Evolutionary conservation across 2,329 filamentous ascomycete genomes (phyloP).

Genomic region (Sodiomyces alkalinus): DNA sequence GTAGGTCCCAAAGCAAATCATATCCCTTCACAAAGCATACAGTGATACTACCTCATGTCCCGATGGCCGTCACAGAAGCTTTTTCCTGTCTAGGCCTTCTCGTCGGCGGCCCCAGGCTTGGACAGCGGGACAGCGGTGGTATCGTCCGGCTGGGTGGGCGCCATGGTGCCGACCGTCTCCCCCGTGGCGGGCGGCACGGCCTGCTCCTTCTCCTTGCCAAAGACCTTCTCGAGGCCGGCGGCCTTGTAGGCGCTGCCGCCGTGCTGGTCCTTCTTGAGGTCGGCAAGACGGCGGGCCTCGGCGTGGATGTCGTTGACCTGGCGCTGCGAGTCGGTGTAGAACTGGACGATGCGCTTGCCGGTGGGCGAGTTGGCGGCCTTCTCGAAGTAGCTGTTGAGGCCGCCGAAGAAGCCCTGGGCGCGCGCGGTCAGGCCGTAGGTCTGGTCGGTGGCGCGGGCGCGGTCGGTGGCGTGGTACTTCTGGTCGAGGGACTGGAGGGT

Average conservation of each 20-base stretch:
- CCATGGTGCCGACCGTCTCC: conserved; percentile 16
- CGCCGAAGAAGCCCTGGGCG: conserved; percentile 47
- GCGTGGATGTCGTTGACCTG: conserved; percentile 89
- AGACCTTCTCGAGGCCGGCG: conserved; percentile 39
- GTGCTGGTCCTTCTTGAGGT: conserved; percentile 61
- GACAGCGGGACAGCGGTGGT: conserved; percentile 7
- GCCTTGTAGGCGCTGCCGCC: conserved; percentile 45
- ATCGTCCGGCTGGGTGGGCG: conserved; percentile 6
- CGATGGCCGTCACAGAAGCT: too few species aligned
- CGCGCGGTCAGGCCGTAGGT: conserved; percentile 69
- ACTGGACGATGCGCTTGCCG: conserved; percentile 72
- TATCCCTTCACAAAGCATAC: neutral
- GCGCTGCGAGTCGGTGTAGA: conserved; percentile 73
- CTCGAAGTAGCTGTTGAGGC: conserved; percentile 82
- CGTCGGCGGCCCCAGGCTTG: conserved; percentile 10
- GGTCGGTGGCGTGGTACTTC: conserved; percentile 79
- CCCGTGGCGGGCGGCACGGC: conserved; percentile 41
- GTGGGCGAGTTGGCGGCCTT: conserved; percentile 79
- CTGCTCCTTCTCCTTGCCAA: conserved; percentile 35
- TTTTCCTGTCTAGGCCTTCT: conserved; percentile 11
- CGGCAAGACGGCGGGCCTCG: conserved; percentile 76
- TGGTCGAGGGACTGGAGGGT: conserved; percentile 64
- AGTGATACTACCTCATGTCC: neutral
- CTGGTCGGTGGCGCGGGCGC: conserved; percentile 68
- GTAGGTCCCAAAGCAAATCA: too few species aligned